phyloP scores from a whole-genome alignment of 495 filamentous ascomycete genomes.

The Trypethelium eluteriae region DNA sequence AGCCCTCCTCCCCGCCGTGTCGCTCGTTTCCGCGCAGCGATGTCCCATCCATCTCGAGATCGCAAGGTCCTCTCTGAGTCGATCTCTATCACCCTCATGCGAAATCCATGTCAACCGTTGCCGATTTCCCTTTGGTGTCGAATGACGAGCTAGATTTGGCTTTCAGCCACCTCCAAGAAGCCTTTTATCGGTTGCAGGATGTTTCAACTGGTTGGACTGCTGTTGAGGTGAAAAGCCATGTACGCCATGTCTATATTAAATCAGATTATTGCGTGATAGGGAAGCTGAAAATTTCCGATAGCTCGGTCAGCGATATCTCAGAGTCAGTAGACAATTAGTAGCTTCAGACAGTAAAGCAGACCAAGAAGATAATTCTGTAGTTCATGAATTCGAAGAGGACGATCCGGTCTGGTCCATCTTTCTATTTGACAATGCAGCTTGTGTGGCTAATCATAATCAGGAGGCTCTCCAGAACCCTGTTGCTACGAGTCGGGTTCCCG shows the following conservation, averaged over 20 bases:
- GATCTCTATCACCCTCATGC: too few species aligned
- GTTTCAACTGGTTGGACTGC: not conserved
- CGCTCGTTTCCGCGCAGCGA: too few species aligned
- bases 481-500: not conserved
- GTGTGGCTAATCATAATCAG: not conserved
- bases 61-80: too few species aligned
- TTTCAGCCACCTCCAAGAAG: not conserved
- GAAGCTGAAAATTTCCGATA: not conserved
- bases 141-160: not conserved
- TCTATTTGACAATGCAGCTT: not conserved
- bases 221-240: not conserved
- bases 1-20: too few species aligned
- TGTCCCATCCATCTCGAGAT: too few species aligned
- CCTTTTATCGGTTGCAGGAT: not conserved
- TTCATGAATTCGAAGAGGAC: conserved; percentile 8
- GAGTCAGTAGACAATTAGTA: not conserved
- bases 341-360: not conserved
- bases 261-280: not conserved
- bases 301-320: not conserved
- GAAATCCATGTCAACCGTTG: not conserved
- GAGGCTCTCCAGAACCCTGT: not conserved
- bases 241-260: not conserved
- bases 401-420: not conserved
- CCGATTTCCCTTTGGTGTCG: not conserved
- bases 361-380: not conserved